Base-by-base conservation (phyloP, 345 rosid genomes). In the Gossypioides kirkii region DNA sequence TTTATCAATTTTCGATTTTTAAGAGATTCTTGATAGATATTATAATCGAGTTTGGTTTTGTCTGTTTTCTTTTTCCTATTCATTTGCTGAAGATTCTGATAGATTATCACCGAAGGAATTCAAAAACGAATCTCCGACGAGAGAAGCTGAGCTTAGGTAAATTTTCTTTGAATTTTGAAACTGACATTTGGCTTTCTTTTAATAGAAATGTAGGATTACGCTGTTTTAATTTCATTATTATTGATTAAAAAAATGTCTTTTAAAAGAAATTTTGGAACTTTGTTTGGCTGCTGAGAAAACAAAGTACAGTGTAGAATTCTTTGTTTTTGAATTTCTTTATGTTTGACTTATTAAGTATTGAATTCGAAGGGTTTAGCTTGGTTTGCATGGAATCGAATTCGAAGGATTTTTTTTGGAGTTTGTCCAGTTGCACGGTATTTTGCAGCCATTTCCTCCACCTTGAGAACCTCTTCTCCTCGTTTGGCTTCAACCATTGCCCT, bases 371-470 rank as follows among this genome's bases (percentile, higher is more conserved):
- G 17, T 63, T 63, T 41, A 63, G 49, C 26, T 38, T 63, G 11
- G 28, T 63, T 18, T 41, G 69, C 26, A 18, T 42, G 17, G 69
- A 63, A 42, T 63, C 23, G 43, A 6, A 3, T 54, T 3, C n/a
- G n/a, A 43, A 89, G 81, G 73, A 80, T 63, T 74, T 88, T 91
- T 81, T 91, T 93, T 2, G 99, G 99, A 28, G 84, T 72, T 8
- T 81, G 72, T 11, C 94, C 92, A 10, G 90, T 93, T 36, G 99
- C 98, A 12, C 91, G 88, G 75, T 84, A 78, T 79, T 91, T 96
- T 8, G 98, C 99, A 67, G 95, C 94, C 81, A 65, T 72, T 79
- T 96, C 99, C 83, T 90, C 95, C 17, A 95, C 92, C 77, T 89
- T 90, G 13, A 96, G 93, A 45, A 89, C 2, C 69, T 93, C 93